Evolutionary conservation across 768 basidiomycete genomes (phyloP).

Genomic region (Trametes cinnabarina): DNA sequence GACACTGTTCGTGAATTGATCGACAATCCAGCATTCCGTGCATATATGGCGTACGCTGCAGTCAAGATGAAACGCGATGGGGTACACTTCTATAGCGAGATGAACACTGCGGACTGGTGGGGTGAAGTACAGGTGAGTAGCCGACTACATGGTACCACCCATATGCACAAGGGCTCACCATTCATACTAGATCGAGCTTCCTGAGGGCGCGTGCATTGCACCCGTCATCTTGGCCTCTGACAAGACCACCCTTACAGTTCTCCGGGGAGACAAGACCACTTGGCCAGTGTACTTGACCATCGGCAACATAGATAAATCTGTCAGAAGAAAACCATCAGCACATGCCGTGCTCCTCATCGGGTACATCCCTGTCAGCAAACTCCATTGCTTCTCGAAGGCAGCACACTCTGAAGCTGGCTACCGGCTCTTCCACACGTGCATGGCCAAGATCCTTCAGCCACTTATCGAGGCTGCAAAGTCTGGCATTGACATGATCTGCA

Average conservation of each 20-base stretch:
- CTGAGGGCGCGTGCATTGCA: slow-evolving; percentile 23
- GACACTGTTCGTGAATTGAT: slow-evolving; percentile 32
- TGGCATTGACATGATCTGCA: slow-evolving; percentile 36
- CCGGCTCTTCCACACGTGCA: slow-evolving; percentile 39
- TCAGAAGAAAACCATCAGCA: slow-evolving; percentile 18
- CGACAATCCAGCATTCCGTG: slow-evolving; percentile 10
- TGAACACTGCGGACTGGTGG: slow-evolving; percentile 28
- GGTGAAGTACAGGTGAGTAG: slow-evolving; percentile 39
- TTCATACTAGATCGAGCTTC: neutral
- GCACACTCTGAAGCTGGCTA: slow-evolving; percentile 21
- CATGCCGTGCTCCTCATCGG: slow-evolving; percentile 25
- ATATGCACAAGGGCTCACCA: neutral
- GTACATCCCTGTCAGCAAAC: slow-evolving; percentile 30
- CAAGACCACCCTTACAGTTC: slow-evolving; percentile 42
- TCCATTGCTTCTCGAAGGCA: slow-evolving; percentile 22
- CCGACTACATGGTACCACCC: slow-evolving; percentile 16
- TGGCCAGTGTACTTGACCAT: slow-evolving; percentile 33
- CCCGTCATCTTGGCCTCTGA: slow-evolving; percentile 47
- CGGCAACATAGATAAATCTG: slow-evolving; percentile 28
- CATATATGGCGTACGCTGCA: neutral
- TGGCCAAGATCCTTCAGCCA: slow-evolving; percentile 33
- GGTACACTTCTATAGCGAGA: slow-evolving; percentile 24
- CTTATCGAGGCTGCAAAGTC: slow-evolving; percentile 30
- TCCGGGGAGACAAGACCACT: slow-evolving; percentile 37
- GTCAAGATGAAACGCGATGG: slow-evolving; percentile 19